Base-by-base conservation (phyloP, 495 filamentous ascomycete genomes). In the Talaromyces ruber region DNA sequence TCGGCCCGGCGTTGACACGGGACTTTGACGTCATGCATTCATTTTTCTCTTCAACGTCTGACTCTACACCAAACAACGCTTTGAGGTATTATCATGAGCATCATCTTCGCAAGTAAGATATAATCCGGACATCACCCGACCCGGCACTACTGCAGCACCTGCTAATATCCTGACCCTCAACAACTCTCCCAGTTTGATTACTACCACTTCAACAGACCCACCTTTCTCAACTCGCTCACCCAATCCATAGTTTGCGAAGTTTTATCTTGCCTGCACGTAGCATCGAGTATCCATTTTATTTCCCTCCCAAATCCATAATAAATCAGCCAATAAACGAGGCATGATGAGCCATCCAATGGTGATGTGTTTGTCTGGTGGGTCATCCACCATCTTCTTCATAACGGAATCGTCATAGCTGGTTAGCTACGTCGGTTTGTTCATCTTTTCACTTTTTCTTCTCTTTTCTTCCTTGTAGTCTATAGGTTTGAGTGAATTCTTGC, bases 21-120 rank as follows among this genome's bases (percentile, higher is more conserved):
- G 50, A 53, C 25, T 53, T 53, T 53, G 50, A 53, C 50, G 50
- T 53, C 50, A 53, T 53, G 22, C 50, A 53, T 18, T 47, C n/a
- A 47, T 47, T 18, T n/a, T 47, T 47, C 34, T 47, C 11, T 8
- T 47, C 43, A 47, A 21, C 39, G n/a, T 21, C 39, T n/a, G n/a
- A 18, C 6, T 45, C n/a, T 7, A 45, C 34, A 16, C 9, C 12
- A 39, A 14, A 39, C 34, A 39, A 39, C 34, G 3, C 34, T 39
- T 16, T 39, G 5, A 39, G 0, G 34, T 4, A 16, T n/a, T 16
- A 39, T 39, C 34, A 16, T 39, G 34, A 39, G 34, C 34, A 4
- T 39, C 34, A 4, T 34, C 16, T 14, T 39, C 34, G 14, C 34
- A 39, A 8, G 6, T 9, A 39, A 12, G n/a, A 39, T 16, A 39